Percentiles rank a stretch among this genome's conserved stretches.
Conservation (phyloP, 2,329 filamentous ascomycete species). For the Colletotrichum destructivum region DNA sequence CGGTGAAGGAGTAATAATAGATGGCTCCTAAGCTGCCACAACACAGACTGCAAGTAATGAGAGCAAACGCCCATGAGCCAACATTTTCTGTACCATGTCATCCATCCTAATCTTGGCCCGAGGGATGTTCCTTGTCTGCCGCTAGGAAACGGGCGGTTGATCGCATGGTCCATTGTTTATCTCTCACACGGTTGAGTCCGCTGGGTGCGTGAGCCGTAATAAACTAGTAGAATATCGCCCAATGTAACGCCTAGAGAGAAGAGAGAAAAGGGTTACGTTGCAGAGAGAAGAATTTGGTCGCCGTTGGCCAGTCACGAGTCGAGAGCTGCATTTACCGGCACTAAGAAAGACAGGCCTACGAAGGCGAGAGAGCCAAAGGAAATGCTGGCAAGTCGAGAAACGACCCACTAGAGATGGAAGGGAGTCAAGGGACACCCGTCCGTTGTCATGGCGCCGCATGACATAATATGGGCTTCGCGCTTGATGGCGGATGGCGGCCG, state of each 20-base stretch:
- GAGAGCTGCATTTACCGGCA: not conserved
- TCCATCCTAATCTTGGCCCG: conserved; percentile 7
- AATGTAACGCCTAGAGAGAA: not conserved
- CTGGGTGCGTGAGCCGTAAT: conserved; percentile 12
- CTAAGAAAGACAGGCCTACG: not conserved
- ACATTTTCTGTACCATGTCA: not conserved
- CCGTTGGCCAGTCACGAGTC: not conserved
- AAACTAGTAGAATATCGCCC: not conserved
- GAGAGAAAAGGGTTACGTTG: not conserved
- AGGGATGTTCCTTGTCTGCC: conserved; percentile 32
- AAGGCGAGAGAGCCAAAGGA: not conserved
- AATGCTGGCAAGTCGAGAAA: not conserved
- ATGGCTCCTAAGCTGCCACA: not conserved
- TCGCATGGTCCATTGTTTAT: conserved; percentile 33
- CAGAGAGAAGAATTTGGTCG: not conserved
- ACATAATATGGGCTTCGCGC: conserved; percentile 5
- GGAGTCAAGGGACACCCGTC: not conserved
- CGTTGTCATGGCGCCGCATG: conserved; percentile 12
- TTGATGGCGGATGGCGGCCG: conserved; percentile 11
- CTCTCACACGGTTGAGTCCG: conserved; percentile 12
- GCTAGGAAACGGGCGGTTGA: conserved; percentile 18
- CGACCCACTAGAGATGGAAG: not conserved
- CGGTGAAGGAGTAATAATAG: not conserved
- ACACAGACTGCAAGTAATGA: not conserved
- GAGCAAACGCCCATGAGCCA: not conserved